A percentile compares a stretch with the other conserved stretches of the same genome.
phyloP scores from a whole-genome alignment of 768 basidiomycete species.

The Collybia nuda region DNA sequence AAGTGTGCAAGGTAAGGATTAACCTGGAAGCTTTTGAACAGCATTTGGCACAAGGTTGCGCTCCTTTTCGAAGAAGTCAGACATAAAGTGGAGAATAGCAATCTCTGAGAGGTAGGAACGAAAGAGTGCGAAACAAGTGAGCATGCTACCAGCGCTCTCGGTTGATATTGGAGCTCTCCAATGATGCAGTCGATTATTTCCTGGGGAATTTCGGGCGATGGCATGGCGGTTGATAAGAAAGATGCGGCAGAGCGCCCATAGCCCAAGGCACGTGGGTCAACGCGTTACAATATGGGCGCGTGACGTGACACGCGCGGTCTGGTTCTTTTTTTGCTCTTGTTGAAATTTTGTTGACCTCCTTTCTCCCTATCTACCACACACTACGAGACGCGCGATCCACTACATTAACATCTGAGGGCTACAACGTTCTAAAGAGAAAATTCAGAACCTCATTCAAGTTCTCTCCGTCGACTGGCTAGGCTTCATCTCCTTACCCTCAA shows the following conservation, averaged over 20 bases:
- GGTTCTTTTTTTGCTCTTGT: too few relatives aligned
- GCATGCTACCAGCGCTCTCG: slow-evolving; percentile 1
- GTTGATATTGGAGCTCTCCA: slow-evolving; percentile 1
- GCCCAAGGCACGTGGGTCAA: neutral
- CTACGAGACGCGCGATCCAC: too few relatives aligned
- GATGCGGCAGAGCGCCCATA: neutral
- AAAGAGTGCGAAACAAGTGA: slow-evolving; percentile 7
- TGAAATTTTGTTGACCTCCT: too few relatives aligned
- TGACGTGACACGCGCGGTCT: neutral
- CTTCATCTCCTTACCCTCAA: too few relatives aligned
- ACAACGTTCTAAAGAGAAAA: too few relatives aligned
- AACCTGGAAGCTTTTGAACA: neutral
- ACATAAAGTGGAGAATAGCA: slow-evolving; percentile 3
- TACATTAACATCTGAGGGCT: too few relatives aligned
- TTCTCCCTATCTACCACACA: too few relatives aligned
- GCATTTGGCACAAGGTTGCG: neutral
- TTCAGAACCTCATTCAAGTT: too few relatives aligned
- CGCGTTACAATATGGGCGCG: neutral
- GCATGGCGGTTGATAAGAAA: slow-evolving; percentile 1
- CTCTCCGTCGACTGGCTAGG: too few relatives aligned
- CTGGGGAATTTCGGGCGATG: slow-evolving; percentile 1
- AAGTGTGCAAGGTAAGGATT: neutral
- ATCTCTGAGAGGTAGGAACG: slow-evolving; percentile 1
- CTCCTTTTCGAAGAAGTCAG: neutral
- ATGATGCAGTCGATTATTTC: slow-evolving; percentile 5